Evolutionary conservation across 176 grass and related monocot species (phyloP).

Genomic region (Raddia guianensis): DNA sequence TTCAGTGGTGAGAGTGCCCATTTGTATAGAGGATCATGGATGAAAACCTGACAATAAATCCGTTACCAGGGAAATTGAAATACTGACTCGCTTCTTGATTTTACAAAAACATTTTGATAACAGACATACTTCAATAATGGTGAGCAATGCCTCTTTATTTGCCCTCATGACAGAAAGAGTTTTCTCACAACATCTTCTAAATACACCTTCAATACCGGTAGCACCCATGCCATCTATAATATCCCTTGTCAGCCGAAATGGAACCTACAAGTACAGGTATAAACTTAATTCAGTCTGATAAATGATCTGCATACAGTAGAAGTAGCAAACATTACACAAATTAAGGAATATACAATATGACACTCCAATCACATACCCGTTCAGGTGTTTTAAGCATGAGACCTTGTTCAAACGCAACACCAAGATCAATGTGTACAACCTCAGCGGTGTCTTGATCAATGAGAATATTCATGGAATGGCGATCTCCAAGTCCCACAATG

Average conservation of each 20-base stretch:
- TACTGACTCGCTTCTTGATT: neutral
- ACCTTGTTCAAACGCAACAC: constrained; percentile 98
- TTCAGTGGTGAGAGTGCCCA: constrained; percentile 98
- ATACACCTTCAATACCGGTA: constrained; percentile 90
- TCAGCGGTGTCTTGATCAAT: constrained; percentile 94
- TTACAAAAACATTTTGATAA: constrained; percentile 15
- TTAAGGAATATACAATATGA: constrained; percentile 7
- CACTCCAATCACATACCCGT: constrained; percentile 50
- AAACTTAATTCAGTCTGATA: constrained; percentile 26
- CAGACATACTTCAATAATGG: constrained; percentile 84
- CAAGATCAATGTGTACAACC: constrained; percentile 95
- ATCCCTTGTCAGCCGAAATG: constrained; percentile 86
- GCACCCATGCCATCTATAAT: constrained; percentile 96
- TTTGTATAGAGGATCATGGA: constrained; percentile 98
- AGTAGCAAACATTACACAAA: constrained; percentile 3
- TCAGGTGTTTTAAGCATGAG: constrained; percentile 96
- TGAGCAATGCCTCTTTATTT: constrained; percentile 90
- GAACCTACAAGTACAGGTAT: constrained; percentile 55
- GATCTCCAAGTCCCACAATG: constrained; percentile 95
- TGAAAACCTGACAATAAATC: constrained; percentile 64
- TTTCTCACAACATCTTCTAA: constrained; percentile 96
- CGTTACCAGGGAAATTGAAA: constrained; percentile 28
- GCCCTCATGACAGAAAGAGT: constrained; percentile 92
- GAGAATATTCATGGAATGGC: constrained; percentile 97
- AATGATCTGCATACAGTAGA: neutral